Evolutionary conservation across 2,329 filamentous ascomycete genomes (phyloP).

Genomic region (Colletotrichum sp.): DNA sequence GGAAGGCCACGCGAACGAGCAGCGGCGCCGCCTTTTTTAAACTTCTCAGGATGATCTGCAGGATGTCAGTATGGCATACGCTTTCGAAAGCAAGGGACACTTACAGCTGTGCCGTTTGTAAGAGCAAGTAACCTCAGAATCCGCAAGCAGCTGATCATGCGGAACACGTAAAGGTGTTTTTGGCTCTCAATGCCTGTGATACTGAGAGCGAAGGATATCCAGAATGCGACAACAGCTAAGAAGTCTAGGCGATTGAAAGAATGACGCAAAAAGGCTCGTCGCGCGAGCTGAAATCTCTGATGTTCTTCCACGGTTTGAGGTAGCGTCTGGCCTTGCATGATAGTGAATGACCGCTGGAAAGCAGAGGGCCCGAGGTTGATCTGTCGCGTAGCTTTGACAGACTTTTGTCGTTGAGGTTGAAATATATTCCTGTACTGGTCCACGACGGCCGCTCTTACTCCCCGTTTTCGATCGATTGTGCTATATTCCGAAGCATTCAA

Average conservation of each 20-base stretch:
- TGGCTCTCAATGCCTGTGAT: conserved; percentile 71
- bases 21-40: conserved; percentile 94
- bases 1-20: conserved; percentile 89
- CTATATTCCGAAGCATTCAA: conserved; percentile 92
- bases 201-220: conserved; percentile 83
- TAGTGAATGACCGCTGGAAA: conserved; percentile 79
- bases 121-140: conserved; percentile 90
- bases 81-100: conserved; percentile 31
- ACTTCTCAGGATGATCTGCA: conserved; percentile 87
- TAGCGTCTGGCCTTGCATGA: conserved; percentile 67
- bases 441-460: conserved; percentile 74
- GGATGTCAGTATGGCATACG: neutral
- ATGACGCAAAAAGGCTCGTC: conserved; percentile 90
- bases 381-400: conserved; percentile 59
- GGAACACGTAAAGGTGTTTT: conserved; percentile 85
- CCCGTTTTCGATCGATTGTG: conserved; percentile 80
- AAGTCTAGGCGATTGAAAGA: conserved; percentile 97
- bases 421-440: conserved; percentile 83
- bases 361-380: conserved; percentile 61
- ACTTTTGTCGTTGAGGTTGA: conserved; percentile 77
- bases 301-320: conserved; percentile 75
- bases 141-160: conserved; percentile 94
- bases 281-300: conserved; percentile 83
- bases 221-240: conserved; percentile 91
- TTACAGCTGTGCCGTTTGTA: conserved; percentile 89